Base-by-base conservation (phyloP, 192 early-diverging fungal genomes). In the Chytriomyces hyalinus region DNA sequence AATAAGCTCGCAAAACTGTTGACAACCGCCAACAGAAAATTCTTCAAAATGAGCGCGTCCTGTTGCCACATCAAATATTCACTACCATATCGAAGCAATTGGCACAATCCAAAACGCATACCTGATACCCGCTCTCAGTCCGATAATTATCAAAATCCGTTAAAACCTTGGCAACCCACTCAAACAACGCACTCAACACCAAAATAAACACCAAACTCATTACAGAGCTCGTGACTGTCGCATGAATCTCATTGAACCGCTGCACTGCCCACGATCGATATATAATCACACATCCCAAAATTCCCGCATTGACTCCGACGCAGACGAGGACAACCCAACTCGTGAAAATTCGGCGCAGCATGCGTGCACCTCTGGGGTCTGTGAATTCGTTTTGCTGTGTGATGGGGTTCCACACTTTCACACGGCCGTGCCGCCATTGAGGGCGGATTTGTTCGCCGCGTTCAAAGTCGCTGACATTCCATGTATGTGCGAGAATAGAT, bases 1-100 rank as follows among this genome's bases (percentile, higher is more conserved):
- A 91, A 81, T n/a, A 92, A 68, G 4, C 80, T 73, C 17, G 85
- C 84, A 73, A 87, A 92, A 63, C 83, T 89, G 81, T 91, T 90
- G 51, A 92, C 70, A 66, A 92, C 90, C 43, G 84, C 83, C 68
- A 92, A 86, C 17, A 92, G 49, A 75, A 87, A 89, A 6, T 75
- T 80, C 69, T 92, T 92, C 49, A 84, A 49, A 51, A 90, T 90
- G 17, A 88, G 80, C 72, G 44, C 81, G 65, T 82, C 76, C 53
- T 57, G 53, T 57, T 26, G 24, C 13, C 13, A 57, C 6, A 57
- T 57, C 13, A 20, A 3, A 57, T 57, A 13, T 57, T 57, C 0
- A 5, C 53, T 57, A n/a, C 53, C 13, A 57, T n/a, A 20, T 57
- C 15, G 1, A 57, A 20, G 4, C 53, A 57, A 57, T 57, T 13